Conservation (phyloP, 169 alveolate genomes). For the Plasmodium coatneyi region DNA sequence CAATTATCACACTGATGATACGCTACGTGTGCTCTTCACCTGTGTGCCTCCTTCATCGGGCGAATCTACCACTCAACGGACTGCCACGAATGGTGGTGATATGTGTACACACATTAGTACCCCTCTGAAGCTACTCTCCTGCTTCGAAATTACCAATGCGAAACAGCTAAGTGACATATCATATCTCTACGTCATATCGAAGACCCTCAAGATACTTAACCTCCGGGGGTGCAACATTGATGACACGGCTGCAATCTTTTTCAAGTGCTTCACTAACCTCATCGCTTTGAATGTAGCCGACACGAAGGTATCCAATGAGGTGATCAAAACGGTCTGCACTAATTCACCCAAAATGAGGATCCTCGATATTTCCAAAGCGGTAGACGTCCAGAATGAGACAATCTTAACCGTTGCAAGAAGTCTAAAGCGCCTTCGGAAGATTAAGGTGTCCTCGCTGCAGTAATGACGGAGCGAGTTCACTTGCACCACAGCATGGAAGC, state of each 20-base stretch:
- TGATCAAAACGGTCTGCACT: background rate
- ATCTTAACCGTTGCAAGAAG: constrained; percentile 19
- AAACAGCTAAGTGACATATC: constrained; percentile 47
- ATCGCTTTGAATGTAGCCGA: constrained; percentile 54
- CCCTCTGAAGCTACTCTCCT: background rate
- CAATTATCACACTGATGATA: constrained; percentile 41
- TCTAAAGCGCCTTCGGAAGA: constrained; percentile 1
- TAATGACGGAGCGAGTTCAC: background rate
- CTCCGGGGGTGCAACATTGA: constrained; percentile 53
- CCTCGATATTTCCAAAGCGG: constrained; percentile 47
- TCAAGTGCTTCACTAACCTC: constrained; percentile 28
- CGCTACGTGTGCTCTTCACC: constrained; percentile 6
- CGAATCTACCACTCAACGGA: background rate
- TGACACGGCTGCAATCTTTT: constrained; percentile 11
- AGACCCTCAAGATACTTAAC: constrained; percentile 25
- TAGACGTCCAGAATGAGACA: constrained; percentile 16
- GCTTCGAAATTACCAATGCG: constrained; percentile 46
- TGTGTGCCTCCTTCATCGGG: background rate
- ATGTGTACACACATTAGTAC: constrained; percentile 2
- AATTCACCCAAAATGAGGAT: background rate
- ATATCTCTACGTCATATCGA: constrained; percentile 19
- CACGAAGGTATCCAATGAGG: constrained; percentile 49
- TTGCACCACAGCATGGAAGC: background rate
- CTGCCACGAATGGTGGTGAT: background rate
- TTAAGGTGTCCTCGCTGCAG: constrained; percentile 25